Conservation (phyloP, 1,284 basidiomycete genomes). For the Cryptococcus wingfieldii region DNA sequence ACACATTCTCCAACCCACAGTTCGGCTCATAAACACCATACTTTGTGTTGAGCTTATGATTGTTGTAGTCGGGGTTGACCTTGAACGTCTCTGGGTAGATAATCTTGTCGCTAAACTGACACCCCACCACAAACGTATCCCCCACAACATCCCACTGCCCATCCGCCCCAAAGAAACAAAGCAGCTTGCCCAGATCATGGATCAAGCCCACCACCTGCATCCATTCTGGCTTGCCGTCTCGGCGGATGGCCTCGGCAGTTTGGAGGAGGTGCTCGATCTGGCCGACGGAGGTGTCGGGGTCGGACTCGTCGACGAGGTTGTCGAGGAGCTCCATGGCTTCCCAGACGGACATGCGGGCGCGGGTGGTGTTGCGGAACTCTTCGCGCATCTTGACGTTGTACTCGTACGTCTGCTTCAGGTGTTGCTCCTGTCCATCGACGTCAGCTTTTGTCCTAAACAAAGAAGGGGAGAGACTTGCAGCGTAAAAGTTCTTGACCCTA, state of each 20-base stretch:
- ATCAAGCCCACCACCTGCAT: constrained; percentile 79
- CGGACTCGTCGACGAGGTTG: constrained; percentile 81
- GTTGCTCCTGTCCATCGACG: constrained; percentile 61
- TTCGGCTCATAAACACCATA: constrained; percentile 76
- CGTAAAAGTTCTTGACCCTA: constrained; percentile 77
- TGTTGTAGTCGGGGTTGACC: constrained; percentile 68
- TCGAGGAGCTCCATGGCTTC: constrained; percentile 86
- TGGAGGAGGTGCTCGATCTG: constrained; percentile 89
- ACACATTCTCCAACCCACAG: constrained; percentile 84
- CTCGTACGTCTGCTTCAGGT: constrained; percentile 80
- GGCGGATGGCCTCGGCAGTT: constrained; percentile 84
- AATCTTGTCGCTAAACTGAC: constrained; percentile 72
- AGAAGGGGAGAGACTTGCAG: constrained; percentile 19
- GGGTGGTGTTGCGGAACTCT: constrained; percentile 26
- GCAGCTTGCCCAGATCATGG: constrained; percentile 80
- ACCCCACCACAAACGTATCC: constrained; percentile 83
- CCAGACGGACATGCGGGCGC: constrained; percentile 60
- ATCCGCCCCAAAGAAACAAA: constrained; percentile 66
- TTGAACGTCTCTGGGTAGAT: constrained; percentile 81
- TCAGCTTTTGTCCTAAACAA: background rate
- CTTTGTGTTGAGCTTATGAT: constrained; percentile 71
- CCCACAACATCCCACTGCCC: constrained; percentile 92
- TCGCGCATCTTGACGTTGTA: constrained; percentile 69
- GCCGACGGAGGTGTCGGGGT: constrained; percentile 54
- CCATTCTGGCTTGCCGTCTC: constrained; percentile 72